Evolutionary conservation across 2,329 filamentous ascomycete species (phyloP), one percentile per base, ranked within the genome.

Genomic region (Myriosclerotinia duriaeana): DNA sequence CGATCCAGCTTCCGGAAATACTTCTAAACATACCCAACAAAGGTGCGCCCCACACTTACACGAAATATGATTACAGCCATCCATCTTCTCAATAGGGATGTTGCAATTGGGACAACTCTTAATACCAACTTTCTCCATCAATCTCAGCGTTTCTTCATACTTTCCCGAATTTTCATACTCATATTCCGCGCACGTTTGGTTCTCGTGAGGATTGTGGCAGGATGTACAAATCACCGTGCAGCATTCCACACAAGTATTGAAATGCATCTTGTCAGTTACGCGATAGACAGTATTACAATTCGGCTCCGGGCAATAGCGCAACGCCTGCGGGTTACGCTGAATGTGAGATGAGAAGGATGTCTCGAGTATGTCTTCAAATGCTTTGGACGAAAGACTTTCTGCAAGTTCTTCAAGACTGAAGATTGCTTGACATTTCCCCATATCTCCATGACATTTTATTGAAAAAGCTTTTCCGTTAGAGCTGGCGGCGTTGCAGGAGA

Each of bases 41-140:
- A 83, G 80, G 66, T 83, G 79, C 1, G 75, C 70, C 2, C 72
- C 68, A 66, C 82, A 84, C 0, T 38, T 52, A 67, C 83, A 84
- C 0, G 67, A 70, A 67, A 84, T 80, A 69, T 84, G 81, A 68
- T 83, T 78, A 68, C 82, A 84, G 0, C 82, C 82, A 0, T 73
- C 65, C 6, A 48, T 69, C 44, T 75, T 76, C 65, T 75, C 66
- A 15, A 76, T 74, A 2, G 67, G 15, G 0, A 65, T 68, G 12
- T 66, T 70, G 63, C 74, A 78, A 20, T 71, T 71, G 0, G 72
- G 80, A 48, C 81, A 83, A 53, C 78, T 73, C 59, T 79, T 78
- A 15, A 80, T 77, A 0, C 78, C 78, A 0, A 78, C 66, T 36
- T 76, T 67, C 44, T 73, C 66, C 73, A 80, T 81, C 0, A 71